These are phyloP conservation scores for Penicillium sp. DNA, from an alignment of 2,329 filamentous ascomycete genomes.

Conservation along the genomic window DNA sequence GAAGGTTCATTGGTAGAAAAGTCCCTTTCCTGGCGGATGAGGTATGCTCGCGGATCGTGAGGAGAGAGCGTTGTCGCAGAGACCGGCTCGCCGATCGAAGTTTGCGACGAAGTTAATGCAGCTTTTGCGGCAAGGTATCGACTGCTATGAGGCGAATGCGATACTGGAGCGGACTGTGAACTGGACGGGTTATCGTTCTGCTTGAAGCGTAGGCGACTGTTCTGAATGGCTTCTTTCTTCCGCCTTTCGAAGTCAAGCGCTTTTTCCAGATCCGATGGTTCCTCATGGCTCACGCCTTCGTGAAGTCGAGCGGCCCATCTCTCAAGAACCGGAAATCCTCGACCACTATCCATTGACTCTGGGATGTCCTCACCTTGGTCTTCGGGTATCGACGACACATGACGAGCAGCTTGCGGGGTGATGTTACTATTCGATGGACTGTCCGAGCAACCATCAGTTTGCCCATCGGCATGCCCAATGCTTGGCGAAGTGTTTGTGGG, in stretches of 20 bases:
- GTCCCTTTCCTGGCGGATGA: slow-evolving; percentile 9
- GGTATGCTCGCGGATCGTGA: slow-evolving; percentile 20
- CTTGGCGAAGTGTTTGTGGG: neutral
- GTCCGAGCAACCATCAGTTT: neutral
- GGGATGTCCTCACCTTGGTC: neutral
- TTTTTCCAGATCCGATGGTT: slow-evolving; percentile 15
- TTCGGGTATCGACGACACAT: neutral
- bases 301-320: slow-evolving; percentile 25
- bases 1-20: neutral
- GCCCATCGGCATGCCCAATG: neutral
- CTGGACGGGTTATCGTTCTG: neutral
- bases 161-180: neutral
- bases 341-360: slow-evolving; percentile 20
- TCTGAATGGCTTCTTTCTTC: slow-evolving; percentile 24
- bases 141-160: slow-evolving; percentile 15
- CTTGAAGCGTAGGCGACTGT: neutral
- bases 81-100: neutral
- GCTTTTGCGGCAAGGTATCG: slow-evolving; percentile 23
- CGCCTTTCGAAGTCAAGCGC: slow-evolving; percentile 26
- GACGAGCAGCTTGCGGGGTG: neutral
- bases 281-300: slow-evolving; percentile 3
- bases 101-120: slow-evolving; percentile 9
- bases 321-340: slow-evolving; percentile 25
- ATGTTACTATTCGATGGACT: neutral
- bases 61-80: slow-evolving; percentile 6